Conservation (phyloP, 306 rosid genomes). For the Parietaria judaica region DNA sequence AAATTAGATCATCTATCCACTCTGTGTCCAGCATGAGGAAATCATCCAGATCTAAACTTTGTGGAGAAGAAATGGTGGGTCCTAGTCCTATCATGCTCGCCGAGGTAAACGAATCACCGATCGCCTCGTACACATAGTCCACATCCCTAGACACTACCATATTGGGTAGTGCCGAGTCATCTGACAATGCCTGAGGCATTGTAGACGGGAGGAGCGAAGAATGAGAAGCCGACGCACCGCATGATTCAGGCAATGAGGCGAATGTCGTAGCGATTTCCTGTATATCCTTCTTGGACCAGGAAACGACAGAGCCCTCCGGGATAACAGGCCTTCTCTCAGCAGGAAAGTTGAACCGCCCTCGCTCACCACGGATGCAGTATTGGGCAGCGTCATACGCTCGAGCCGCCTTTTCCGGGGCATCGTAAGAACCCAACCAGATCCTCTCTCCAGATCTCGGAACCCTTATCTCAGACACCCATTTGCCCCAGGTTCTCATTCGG, state of each 20-base stretch:
- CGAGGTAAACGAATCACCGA: conserved; percentile 5
- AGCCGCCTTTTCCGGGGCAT: conserved; percentile 19
- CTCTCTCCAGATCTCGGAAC: conserved; percentile 18
- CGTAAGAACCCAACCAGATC: conserved; percentile 26
- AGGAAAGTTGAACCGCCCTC: conserved; percentile 23
- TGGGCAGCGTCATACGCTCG: conserved; percentile 24
- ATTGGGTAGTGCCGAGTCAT: conserved; percentile 7
- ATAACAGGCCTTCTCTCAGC: conserved; percentile 15
- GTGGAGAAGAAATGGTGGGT: conserved; percentile 9
- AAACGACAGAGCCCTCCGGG: conserved; percentile 7
- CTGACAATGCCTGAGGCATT: conserved; percentile 2
- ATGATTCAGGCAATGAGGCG: conserved; percentile 5
- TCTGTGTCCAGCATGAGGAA: conserved; percentile 19
- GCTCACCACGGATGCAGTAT: conserved; percentile 23
- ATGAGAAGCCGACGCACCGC: conserved; percentile 2
- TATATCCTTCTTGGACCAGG: conserved; percentile 14
- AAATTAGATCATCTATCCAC: conserved; percentile 21
- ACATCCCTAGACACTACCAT: conserved; percentile 4
- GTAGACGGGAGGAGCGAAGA: conserved; percentile 4
- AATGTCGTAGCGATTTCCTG: conserved; percentile 13
- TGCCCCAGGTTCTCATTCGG: conserved; percentile 18
- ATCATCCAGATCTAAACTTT: conserved; percentile 17
- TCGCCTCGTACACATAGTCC: conserved; percentile 10
- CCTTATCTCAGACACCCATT: conserved; percentile 25
- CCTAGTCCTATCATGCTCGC: conserved; percentile 1